Percentiles rank a stretch among this genome's conserved stretches.
Evolutionary conservation across 2,329 filamentous ascomycete genomes (phyloP).

Genomic region (Lasiodiplodia citricola): DNA sequence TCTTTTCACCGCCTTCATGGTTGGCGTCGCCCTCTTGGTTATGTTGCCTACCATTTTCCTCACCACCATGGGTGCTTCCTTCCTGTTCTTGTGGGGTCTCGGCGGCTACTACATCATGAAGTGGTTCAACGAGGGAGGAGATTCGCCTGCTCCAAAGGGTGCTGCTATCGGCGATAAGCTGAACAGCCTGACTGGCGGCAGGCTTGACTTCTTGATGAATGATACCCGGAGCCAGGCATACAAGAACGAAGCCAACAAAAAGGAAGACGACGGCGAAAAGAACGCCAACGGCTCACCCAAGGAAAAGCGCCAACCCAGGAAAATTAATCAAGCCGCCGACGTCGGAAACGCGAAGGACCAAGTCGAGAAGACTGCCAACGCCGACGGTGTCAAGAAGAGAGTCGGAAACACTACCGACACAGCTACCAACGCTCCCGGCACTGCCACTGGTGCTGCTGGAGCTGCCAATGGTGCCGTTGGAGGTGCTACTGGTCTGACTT

Average conservation of each 20-base stretch:
- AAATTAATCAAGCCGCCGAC: constrained; percentile 25
- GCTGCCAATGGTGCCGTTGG: constrained; percentile 36
- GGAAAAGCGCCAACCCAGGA: neutral
- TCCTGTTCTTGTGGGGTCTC: constrained; percentile 71
- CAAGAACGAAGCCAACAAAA: neutral
- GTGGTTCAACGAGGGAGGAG: constrained; percentile 43
- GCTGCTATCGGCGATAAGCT: constrained; percentile 49
- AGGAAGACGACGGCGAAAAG: neutral
- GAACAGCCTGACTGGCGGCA: constrained; percentile 47
- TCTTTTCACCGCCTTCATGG: constrained; percentile 70
- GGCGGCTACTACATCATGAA: constrained; percentile 61
- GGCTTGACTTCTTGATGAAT: constrained; percentile 43
- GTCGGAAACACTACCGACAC: constrained; percentile 27
- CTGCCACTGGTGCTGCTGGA: constrained; percentile 24
- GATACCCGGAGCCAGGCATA: constrained; percentile 27
- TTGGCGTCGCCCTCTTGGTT: constrained; percentile 68
- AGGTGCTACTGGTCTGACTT: constrained; percentile 33
- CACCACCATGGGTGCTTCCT: constrained; percentile 65
- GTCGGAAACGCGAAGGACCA: constrained; percentile 32
- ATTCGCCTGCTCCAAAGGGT: constrained; percentile 36
- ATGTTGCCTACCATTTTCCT: constrained; percentile 72
- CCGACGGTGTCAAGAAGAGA: neutral
- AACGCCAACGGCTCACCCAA: neutral
- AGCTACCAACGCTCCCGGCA: constrained; percentile 23
- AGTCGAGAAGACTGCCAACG: neutral